A percentile compares a stretch with the other conserved stretches of the same genome.
These are phyloP conservation scores for Fusarium setosum DNA, from an alignment of 2,329 filamentous ascomycete species.

Conservation along the genomic window DNA sequence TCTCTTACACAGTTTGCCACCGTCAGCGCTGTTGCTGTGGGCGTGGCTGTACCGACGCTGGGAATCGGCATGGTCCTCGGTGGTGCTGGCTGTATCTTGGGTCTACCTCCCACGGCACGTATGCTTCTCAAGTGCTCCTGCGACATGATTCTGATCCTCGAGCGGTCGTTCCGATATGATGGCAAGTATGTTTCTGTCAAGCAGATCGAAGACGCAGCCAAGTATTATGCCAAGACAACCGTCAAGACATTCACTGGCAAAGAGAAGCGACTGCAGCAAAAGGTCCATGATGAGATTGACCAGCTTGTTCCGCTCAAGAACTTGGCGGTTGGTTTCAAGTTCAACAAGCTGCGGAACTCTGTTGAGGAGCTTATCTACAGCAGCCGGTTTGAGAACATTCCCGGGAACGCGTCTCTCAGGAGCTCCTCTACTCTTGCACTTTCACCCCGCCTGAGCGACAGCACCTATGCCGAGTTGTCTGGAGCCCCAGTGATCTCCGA, in stretches of 20 bases:
- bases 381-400: conserved; percentile 31
- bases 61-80: conserved; percentile 37
- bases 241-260: conserved; percentile 35
- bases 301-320: conserved; percentile 38
- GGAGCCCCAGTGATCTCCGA: conserved; percentile 13
- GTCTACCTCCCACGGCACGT: conserved; percentile 32
- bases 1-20: conserved; percentile 35
- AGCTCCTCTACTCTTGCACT: conserved; percentile 31
- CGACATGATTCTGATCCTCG: conserved; percentile 41
- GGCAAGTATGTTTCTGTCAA: conserved; percentile 43
- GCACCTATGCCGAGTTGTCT: conserved; percentile 10
- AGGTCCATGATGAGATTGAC: conserved; percentile 42
- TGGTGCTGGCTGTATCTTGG: conserved; percentile 28
- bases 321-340: conserved; percentile 35
- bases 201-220: conserved; percentile 41
- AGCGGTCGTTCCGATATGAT: conserved; percentile 37
- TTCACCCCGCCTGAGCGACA: neutral
- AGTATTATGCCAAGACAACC: conserved; percentile 34
- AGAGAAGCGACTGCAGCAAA: conserved; percentile 36
- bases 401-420: conserved; percentile 18
- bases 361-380: conserved; percentile 36
- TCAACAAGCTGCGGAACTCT: conserved; percentile 33
- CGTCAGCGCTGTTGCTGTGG: conserved; percentile 26
- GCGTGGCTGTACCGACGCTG: conserved; percentile 30
- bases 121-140: conserved; percentile 43